Evolutionary conservation across 495 filamentous ascomycete species (phyloP).

Genomic region (Neurospora africana): DNA sequence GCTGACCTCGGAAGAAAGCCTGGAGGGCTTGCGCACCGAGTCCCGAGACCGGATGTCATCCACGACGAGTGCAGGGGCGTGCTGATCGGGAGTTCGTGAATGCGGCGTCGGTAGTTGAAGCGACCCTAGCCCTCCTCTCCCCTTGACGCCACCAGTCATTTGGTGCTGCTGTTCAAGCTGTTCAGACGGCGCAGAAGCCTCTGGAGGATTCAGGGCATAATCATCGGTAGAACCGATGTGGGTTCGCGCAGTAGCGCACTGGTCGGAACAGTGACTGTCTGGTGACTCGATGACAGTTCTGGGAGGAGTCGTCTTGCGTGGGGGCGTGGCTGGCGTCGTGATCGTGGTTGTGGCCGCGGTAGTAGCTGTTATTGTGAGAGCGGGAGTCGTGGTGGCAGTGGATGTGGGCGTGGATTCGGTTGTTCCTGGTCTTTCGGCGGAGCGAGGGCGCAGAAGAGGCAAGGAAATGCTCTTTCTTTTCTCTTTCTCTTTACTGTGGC

Average conservation of each 20-base stretch:
- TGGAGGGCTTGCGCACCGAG: background rate
- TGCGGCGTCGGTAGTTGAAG: conserved; percentile 4
- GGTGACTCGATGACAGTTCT: background rate
- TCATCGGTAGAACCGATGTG: conserved; percentile 2
- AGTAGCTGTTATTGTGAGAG: background rate
- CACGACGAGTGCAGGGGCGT: background rate
- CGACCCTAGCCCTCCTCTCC: conserved; percentile 12
- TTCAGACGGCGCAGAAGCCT: conserved; percentile 1
- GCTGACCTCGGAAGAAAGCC: background rate
- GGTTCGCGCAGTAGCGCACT: background rate
- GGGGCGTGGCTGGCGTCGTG: background rate
- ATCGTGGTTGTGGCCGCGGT: background rate
- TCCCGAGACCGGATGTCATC: background rate
- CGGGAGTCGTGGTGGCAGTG: background rate
- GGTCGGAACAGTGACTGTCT: background rate
- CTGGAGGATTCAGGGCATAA: conserved; percentile 8
- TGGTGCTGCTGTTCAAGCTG: conserved; percentile 7
- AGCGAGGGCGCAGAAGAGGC: conserved; percentile 1
- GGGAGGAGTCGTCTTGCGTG: background rate
- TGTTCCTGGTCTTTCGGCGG: background rate
- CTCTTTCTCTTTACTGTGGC: background rate
- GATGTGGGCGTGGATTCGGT: background rate
- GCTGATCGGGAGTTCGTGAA: conserved; percentile 1
- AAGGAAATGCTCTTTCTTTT: background rate
- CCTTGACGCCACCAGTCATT: conserved; percentile 14